Conservation (phyloP, 139 green algal species). For the Ostreobium quekettii region DNA sequence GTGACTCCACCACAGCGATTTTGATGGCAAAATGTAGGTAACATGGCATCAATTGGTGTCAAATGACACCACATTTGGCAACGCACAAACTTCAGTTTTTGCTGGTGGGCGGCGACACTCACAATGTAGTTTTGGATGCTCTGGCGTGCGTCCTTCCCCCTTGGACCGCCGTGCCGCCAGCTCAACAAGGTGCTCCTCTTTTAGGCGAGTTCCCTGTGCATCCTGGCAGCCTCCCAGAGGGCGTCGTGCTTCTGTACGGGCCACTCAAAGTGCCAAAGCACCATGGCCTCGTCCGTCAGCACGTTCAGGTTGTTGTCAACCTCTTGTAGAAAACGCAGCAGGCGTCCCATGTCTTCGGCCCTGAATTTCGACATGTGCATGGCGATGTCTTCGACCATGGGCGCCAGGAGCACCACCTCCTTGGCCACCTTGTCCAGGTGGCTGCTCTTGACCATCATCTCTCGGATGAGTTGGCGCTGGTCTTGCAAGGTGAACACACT, state of each 20-base stretch:
- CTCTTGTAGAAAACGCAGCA: background rate
- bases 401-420: background rate
- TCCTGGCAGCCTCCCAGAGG: background rate
- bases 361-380: background rate
- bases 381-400: background rate
- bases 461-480: background rate
- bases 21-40: no score
- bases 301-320: background rate
- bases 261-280: background rate
- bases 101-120: no score
- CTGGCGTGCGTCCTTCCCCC: no score
- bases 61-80: no score
- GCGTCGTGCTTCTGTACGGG: background rate
- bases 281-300: background rate
- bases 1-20: no score
- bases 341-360: background rate
- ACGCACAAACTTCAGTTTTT: no score
- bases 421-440: background rate
- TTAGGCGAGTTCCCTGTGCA: background rate
- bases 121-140: no score
- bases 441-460: background rate
- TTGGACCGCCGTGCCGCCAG: no score
- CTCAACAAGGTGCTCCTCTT: no score
- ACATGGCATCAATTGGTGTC: no score
- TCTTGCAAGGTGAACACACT: background rate